Evolutionary conservation across 305 asterid species (phyloP), one percentile per base, ranked within the genome.

Genomic region (Nicotiana rustica): DNA sequence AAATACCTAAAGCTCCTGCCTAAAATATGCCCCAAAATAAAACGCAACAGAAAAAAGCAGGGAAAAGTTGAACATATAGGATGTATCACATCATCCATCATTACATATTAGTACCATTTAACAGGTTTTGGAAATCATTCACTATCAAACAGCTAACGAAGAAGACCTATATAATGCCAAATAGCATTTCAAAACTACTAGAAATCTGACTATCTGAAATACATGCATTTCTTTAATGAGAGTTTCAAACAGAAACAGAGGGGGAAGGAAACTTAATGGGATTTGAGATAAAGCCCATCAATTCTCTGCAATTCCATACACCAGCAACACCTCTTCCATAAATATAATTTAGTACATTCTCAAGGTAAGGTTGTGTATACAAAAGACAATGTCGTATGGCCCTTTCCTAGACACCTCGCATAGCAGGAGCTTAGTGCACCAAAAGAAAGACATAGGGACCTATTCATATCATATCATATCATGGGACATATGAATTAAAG

Each of bases 251-350:
- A 7, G 7, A 49, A 73, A 73, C 31, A 25, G 64, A 49, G 41
- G 44, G 44, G 25, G 8, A 19, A 57, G 13, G 79, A 25, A 75
- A 73, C 2, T 52, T 52, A 75, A 49, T 75, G 65, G 64, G 25
- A 75, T 14, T 75, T 75, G 64, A 73, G 21, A 52, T 75, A 75
- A 75, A 49, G 15, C 79, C 38, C 47, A 75, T 25, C 65, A 52
- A 75, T 75, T 75, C 79, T 14, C 15, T 75, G 25, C 25, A 75
- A 59, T 75, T 73, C 21, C 79, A 49, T 73, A 49, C 15, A 73
- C 44, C 64, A 49, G 0, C 47, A 49, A 52, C 64, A 15, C 79
- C 64, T 35, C 79, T 25, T 75, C 65, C 25, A 14, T 25, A 7
- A 1, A 10, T 25, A 52, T 14, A 47, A 49, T 49, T 73, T 73